Conservation (phyloP, 108 stramenopile species). For the Hondaea fermentalgiana region DNA sequence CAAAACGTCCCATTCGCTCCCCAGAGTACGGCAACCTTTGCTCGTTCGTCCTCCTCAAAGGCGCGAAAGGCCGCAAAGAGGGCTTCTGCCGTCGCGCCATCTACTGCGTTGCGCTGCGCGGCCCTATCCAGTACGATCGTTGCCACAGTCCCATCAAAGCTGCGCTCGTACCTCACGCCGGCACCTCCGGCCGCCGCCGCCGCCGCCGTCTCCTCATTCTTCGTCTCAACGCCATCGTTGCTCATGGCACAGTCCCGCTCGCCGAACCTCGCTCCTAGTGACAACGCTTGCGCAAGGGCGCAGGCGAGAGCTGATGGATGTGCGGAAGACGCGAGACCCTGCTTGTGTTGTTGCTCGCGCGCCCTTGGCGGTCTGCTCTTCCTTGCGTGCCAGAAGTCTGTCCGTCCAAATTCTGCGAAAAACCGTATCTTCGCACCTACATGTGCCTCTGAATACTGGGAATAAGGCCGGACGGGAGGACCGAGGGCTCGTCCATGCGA, state of each 20-base stretch:
- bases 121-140: slow-evolving; percentile 1
- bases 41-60: background rate
- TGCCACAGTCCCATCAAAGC: background rate
- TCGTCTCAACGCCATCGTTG: no score
- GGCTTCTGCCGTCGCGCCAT: background rate
- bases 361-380: no score
- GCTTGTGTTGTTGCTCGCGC: no score
- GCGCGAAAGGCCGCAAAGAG: background rate
- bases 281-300: no score
- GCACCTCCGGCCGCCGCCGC: background rate
- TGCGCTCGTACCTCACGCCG: background rate
- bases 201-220: no score
- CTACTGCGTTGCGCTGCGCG: slow-evolving; percentile 8
- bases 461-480: background rate
- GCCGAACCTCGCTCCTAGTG: no score
- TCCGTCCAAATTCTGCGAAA: no score
- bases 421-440: background rate
- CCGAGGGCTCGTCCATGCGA: background rate
- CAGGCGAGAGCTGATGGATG: no score
- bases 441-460: background rate
- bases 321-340: no score
- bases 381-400: no score
- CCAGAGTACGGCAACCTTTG: slow-evolving; percentile 6
- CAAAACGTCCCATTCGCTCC: slow-evolving; percentile 21
- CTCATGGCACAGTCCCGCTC: no score